Conservation (phyloP, 2,329 filamentous ascomycete species). For the Diaporthe helianthi region DNA sequence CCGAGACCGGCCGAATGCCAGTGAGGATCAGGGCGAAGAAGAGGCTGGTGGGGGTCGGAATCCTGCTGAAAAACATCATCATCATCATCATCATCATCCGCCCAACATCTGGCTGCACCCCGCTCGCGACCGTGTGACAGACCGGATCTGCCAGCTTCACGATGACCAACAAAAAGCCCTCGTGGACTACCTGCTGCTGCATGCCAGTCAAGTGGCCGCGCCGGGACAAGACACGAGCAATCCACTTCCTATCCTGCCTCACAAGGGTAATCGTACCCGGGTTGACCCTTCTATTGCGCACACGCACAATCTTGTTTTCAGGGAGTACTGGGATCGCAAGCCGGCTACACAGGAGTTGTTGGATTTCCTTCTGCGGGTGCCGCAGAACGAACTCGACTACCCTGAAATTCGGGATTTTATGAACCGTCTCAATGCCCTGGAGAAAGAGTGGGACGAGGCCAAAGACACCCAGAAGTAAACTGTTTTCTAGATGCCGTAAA, state of each 20-base stretch:
- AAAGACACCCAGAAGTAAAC: not conserved
- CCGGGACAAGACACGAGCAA: not conserved
- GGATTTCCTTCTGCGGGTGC: not conserved
- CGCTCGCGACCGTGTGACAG: constrained; percentile 32
- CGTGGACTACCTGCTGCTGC: constrained; percentile 39
- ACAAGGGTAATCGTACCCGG: constrained; percentile 37
- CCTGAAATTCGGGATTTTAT: not conserved
- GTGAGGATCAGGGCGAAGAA: not conserved
- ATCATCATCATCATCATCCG: no score
- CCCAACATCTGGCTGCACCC: constrained; percentile 15
- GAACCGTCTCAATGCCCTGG: not conserved
- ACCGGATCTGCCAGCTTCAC: constrained; percentile 38
- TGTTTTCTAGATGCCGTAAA: no score
- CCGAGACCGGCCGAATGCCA: not conserved
- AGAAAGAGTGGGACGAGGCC: not conserved
- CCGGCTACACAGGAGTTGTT: constrained; percentile 5
- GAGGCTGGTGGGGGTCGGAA: not conserved
- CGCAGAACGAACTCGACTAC: not conserved
- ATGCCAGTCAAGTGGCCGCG: no score
- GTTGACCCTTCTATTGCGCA: constrained; percentile 41
- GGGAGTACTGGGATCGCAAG: constrained; percentile 42
- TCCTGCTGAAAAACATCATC: not conserved
- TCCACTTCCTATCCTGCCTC: constrained; percentile 36
- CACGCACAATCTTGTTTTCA: constrained; percentile 39
- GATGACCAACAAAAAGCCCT: constrained; percentile 38